Conservation (phyloP, 495 filamentous ascomycete genomes). For the Daldinia grandis region DNA sequence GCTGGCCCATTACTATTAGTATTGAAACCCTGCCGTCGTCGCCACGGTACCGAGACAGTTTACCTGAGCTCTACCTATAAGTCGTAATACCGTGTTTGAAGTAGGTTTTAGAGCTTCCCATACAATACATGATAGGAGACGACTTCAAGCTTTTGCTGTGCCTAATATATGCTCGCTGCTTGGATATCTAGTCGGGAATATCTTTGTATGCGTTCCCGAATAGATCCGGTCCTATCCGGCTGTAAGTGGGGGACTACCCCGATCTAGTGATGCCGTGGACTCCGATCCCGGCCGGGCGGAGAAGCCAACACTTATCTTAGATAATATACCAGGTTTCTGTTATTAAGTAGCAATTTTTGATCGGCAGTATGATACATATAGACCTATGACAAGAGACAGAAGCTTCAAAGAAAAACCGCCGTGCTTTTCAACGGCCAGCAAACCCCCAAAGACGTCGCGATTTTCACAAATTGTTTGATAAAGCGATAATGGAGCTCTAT, state of each 20-base stretch:
- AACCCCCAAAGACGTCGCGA: not conserved
- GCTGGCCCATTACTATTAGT: no score
- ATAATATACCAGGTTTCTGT: not conserved
- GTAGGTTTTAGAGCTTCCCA: not conserved
- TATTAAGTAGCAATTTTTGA: not conserved
- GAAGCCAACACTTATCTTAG: not conserved
- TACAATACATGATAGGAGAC: not conserved
- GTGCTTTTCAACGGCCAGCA: not conserved
- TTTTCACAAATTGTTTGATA: no score
- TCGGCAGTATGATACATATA: not conserved
- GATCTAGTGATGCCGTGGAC: not conserved
- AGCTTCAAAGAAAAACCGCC: not conserved
- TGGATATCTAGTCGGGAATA: not conserved
- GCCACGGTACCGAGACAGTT: no score
- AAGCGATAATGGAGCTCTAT: conserved; percentile 43
- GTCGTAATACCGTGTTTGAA: no score
- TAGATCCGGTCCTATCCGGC: conserved; percentile 13
- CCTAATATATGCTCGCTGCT: not conserved
- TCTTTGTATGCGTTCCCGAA: not conserved
- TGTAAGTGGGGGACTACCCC: conserved; percentile 16
- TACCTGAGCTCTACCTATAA: no score
- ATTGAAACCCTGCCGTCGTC: no score
- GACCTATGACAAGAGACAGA: not conserved
- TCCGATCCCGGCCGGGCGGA: conserved; percentile 20
- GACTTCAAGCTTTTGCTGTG: no score